Evolutionary conservation across 2,329 filamentous ascomycete species (phyloP), one percentile per base, ranked within the genome.

Genomic region (Colletotrichum destructivum): DNA sequence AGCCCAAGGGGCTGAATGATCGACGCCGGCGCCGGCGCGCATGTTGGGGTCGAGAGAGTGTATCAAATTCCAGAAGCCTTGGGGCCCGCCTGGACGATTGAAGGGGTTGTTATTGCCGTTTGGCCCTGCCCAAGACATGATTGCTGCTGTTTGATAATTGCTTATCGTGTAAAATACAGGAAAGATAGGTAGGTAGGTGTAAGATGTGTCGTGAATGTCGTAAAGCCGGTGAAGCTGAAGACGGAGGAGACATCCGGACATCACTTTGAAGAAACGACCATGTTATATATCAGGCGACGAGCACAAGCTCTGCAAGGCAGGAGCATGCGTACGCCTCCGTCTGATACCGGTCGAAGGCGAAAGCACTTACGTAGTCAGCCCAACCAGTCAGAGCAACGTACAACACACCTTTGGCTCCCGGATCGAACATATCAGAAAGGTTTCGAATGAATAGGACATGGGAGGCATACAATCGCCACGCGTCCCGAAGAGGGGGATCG

Each of bases 11-110:
- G 75, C 56, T 47, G 78, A 75, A 72, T 83, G 82, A 69, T 85
- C 84, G 66, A 84, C 80, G 57, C 83, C 82, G 21, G 77, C 77
- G 52, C 83, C 82, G 46, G 78, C 74, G 49, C 54, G 60, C 52
- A 68, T 75, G 52, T 75, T 77, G 26, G 80, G 78, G 70, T 81
- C 78, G 42, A 82, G 73, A 26, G 78, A 77, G 71, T 79, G 79
- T 74, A 83, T 59, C 66, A 82, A 84, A 66, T 84, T 72, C 66
- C 66, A 72, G 66, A 72, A 65, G 49, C 46, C 38, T 35, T 72
- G 60, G 38, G 66, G 31, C 15, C 66, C 70, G 38, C 44, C 55
- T 16, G 70, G 49, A 18, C 56, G 70, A 49, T 47, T 23, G 11
- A 68, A 71, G 16, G 68, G 71, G 40, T 62, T 67, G 47, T 63